Evolutionary conservation across 2,329 filamentous ascomycete genomes (phyloP).

Genomic region (Fragosphaeria purpurea): DNA sequence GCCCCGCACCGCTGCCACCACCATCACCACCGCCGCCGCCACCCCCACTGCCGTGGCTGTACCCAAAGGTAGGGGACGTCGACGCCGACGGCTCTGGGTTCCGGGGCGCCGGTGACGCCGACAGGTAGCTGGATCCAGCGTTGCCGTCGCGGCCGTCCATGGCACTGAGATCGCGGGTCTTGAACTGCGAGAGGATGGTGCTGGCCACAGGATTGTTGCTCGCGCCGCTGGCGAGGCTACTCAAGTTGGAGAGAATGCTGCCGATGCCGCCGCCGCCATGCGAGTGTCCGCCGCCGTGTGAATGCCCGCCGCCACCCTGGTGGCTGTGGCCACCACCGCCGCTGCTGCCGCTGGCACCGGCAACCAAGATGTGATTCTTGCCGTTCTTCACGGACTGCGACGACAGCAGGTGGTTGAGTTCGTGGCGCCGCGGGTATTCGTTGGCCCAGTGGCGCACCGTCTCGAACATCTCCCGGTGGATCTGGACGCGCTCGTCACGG

Average conservation of each 20-base stretch:
- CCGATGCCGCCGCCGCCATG: constrained; percentile 20
- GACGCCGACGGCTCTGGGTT: not conserved
- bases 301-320: constrained; percentile 18
- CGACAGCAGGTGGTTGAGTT: constrained; percentile 65
- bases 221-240: not conserved
- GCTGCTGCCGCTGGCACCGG: constrained; percentile 20
- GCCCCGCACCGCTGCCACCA: not conserved
- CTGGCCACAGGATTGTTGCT: constrained; percentile 31
- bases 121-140: constrained; percentile 17
- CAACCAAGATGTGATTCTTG: constrained; percentile 59
- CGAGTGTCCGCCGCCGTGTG: constrained; percentile 20
- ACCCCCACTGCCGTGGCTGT: constrained; percentile 23
- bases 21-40: constrained; percentile 7
- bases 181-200: constrained; percentile 52
- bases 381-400: constrained; percentile 76
- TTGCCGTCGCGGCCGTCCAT: constrained; percentile 39
- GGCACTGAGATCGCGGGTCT: constrained; percentile 45
- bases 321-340: constrained; percentile 18
- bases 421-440: constrained; percentile 53
- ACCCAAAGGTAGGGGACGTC: constrained; percentile 28
- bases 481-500: constrained; percentile 63
- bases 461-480: constrained; percentile 81
- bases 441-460: constrained; percentile 76
- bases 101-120: constrained; percentile 25
- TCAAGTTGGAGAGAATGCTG: constrained; percentile 27